phyloP scores from a whole-genome alignment of 768 basidiomycete species.

The Lepiota venenata region DNA sequence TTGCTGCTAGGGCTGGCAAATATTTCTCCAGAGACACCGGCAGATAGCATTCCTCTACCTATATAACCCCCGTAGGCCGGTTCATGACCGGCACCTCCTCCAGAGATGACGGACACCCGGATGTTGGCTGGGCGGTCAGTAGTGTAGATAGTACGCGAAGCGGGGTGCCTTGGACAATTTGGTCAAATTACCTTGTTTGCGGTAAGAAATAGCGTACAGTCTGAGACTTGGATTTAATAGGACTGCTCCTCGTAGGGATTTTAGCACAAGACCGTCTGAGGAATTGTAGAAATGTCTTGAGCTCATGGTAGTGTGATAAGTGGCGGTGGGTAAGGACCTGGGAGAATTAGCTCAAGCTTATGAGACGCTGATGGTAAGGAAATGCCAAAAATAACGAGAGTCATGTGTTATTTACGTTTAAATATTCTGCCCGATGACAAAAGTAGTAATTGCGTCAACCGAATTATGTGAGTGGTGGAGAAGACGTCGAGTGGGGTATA shows the following conservation, averaged over 20 bases:
- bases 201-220: constrained; percentile 26
- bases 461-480: too few species aligned
- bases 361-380: too few species aligned
- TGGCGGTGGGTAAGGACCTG: too few species aligned
- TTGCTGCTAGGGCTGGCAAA: constrained; percentile 63
- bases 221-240: constrained; percentile 35
- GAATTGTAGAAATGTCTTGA: constrained; percentile 40
- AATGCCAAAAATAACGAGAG: too few species aligned
- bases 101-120: constrained; percentile 40
- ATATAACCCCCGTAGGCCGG: constrained; percentile 58
- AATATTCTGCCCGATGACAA: too few species aligned
- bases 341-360: too few species aligned
- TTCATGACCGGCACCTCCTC: constrained; percentile 57
- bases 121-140: constrained; percentile 16
- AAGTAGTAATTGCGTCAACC: too few species aligned
- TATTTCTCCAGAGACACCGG: constrained; percentile 57
- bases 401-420: too few species aligned
- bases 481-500: too few species aligned
- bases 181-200: not conserved
- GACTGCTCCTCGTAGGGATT: constrained; percentile 38
- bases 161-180: constrained; percentile 25
- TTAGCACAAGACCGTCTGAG: constrained; percentile 38
- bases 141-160: constrained; percentile 34
- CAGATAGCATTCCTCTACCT: constrained; percentile 52
- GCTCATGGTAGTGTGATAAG: constrained; percentile 25